Evolutionary conservation across 2,329 filamentous ascomycete genomes (phyloP).

Genomic region (Penicillium sp.): DNA sequence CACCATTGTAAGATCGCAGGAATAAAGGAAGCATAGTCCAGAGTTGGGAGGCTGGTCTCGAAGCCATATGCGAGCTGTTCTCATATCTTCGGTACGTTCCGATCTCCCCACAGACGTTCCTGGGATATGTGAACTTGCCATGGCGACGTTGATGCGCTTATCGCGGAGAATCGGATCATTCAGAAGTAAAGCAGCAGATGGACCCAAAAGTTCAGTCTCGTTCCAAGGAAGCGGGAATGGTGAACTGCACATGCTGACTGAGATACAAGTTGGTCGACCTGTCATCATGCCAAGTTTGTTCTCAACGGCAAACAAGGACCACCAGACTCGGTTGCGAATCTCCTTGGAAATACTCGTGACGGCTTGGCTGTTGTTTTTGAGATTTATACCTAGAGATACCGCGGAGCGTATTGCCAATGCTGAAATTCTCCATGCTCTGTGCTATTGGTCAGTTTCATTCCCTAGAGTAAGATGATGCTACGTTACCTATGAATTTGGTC

Average conservation of each 20-base stretch:
- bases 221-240: conserved; percentile 27
- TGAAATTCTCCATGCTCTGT: conserved; percentile 43
- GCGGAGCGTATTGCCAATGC: conserved; percentile 46
- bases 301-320: conserved; percentile 46
- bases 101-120: neutral
- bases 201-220: conserved; percentile 30
- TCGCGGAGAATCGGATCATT: conserved; percentile 12
- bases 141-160: conserved; percentile 10
- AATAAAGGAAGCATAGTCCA: conserved; percentile 39
- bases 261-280: conserved; percentile 43
- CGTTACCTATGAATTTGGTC: conserved; percentile 48
- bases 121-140: conserved; percentile 16
- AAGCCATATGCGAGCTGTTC: conserved; percentile 14
- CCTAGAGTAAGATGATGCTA: neutral
- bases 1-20: conserved; percentile 39
- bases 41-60: conserved; percentile 15
- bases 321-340: conserved; percentile 48
- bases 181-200: conserved; percentile 12
- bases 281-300: conserved; percentile 47
- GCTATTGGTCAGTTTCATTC: neutral
- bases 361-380: conserved; percentile 39
- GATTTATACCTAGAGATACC: conserved; percentile 45
- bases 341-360: conserved; percentile 44
- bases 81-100: neutral
- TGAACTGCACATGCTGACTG: conserved; percentile 22